phyloP scores from a whole-genome alignment of 768 basidiomycete species.

The Leccinum imitatum region DNA sequence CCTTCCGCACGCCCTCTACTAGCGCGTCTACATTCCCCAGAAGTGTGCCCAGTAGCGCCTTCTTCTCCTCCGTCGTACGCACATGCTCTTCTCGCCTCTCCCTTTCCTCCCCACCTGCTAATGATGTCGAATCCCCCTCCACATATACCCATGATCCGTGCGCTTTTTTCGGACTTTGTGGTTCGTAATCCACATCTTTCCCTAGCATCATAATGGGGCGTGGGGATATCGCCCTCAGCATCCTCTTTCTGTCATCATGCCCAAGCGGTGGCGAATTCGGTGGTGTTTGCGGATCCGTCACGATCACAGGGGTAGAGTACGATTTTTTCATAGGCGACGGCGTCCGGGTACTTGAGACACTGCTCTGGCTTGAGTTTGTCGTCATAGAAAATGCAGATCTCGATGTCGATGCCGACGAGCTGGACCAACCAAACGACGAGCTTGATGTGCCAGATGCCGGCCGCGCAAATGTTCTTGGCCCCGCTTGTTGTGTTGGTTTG shows the following conservation, averaged over 20 bases:
- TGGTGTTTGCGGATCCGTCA: constrained; percentile 22
- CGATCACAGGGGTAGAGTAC: constrained; percentile 20
- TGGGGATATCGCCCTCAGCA: constrained; percentile 25
- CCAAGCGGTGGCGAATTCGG: constrained; percentile 28
- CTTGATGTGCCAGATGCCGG: constrained; percentile 18
- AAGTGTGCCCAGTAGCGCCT: constrained; percentile 74
- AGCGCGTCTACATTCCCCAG: constrained; percentile 90
- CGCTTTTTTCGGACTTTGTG: constrained; percentile 66
- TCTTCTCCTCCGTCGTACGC: constrained; percentile 80
- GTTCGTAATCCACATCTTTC: constrained; percentile 71
- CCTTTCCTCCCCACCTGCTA: constrained; percentile 5
- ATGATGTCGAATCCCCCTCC: constrained; percentile 23
- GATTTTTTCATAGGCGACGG: constrained; percentile 46
- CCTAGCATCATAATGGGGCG: constrained; percentile 63
- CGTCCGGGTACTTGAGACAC: constrained; percentile 28
- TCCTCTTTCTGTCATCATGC: constrained; percentile 25
- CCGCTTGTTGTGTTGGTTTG: constrained; percentile 16
- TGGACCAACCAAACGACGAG: constrained; percentile 23
- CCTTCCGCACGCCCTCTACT: constrained; percentile 82
- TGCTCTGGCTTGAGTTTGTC: constrained; percentile 32
- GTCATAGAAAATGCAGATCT: constrained; percentile 43
- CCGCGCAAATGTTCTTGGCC: constrained; percentile 27
- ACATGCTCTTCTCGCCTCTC: constrained; percentile 18
- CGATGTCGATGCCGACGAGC: constrained; percentile 28
- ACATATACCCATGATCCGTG: constrained; percentile 32